Conservation (phyloP, 169 alveolate genomes). For the Eimeria maxima region DNA sequence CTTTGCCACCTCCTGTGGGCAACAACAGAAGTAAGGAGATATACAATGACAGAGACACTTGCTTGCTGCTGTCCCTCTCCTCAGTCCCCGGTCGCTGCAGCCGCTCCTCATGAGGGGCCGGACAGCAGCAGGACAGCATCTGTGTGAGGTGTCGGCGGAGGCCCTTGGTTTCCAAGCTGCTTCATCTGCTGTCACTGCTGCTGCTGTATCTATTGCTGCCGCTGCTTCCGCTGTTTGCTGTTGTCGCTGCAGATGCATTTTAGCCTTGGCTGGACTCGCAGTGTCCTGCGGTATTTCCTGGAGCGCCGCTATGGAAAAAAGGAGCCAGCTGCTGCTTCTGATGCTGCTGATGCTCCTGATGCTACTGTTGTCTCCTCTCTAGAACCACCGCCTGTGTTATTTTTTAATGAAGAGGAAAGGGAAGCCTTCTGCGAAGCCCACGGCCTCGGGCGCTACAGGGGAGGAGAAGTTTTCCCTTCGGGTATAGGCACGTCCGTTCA, state of each 20-base stretch:
- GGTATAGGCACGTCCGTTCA: neutral
- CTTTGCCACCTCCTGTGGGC: constrained; percentile 81
- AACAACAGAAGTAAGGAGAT: constrained; percentile 71
- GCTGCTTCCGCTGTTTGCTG: constrained; percentile 13
- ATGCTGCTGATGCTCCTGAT: neutral
- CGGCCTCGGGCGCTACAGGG: constrained; percentile 69
- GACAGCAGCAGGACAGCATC: neutral
- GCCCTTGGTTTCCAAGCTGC: neutral
- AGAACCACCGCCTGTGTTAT: neutral
- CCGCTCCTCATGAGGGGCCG: neutral
- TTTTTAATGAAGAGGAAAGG: constrained; percentile 41
- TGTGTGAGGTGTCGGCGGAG: neutral
- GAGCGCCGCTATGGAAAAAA: constrained; percentile 67
- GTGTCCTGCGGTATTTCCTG: constrained; percentile 66
- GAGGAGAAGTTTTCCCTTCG: constrained; percentile 74
- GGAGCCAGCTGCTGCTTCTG: constrained; percentile 50
- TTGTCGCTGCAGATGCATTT: constrained; percentile 59
- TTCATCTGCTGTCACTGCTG: neutral
- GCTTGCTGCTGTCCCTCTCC: neutral
- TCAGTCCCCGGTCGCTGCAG: neutral
- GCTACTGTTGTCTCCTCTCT: neutral
- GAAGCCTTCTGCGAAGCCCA: constrained; percentile 53
- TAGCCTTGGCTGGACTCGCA: constrained; percentile 74
- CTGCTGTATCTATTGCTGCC: neutral
- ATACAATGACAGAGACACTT: neutral